phyloP scores from a whole-genome alignment of 805 yeast species.

The Ogataea thermomethanolica region DNA sequence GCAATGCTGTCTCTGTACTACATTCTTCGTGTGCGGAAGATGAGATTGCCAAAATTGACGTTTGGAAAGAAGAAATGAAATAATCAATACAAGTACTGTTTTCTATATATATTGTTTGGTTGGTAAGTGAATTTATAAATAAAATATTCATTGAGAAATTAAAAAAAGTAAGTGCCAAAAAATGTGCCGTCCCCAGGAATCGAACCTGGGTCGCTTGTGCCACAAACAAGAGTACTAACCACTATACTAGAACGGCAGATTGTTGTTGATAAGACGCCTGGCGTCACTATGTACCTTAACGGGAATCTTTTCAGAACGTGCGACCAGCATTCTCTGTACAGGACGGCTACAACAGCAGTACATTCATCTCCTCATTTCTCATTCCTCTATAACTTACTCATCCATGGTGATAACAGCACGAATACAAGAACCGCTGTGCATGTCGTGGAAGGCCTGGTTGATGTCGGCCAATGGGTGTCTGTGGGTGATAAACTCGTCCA shows the following conservation, averaged over 20 bases:
- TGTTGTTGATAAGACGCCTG: background rate
- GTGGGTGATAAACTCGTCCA: slow-evolving; percentile 94
- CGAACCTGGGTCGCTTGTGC: slow-evolving; percentile 31
- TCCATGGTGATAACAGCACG: slow-evolving; percentile 67
- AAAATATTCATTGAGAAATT: no score
- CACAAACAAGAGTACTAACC: slow-evolving; percentile 31
- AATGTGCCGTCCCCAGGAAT: slow-evolving; percentile 24
- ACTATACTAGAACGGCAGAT: slow-evolving; percentile 29
- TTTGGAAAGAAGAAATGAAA: background rate
- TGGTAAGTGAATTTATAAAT: background rate
- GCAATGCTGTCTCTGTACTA: slow-evolving; percentile 38
- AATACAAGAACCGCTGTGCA: slow-evolving; percentile 91
- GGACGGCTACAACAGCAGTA: background rate
- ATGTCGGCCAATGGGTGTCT: slow-evolving; percentile 73
- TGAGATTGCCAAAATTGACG: slow-evolving; percentile 1
- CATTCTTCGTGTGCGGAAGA: slow-evolving; percentile 31
- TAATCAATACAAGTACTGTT: background rate
- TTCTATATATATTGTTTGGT: background rate
- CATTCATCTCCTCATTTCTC: slow-evolving; percentile 2
- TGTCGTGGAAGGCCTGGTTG: slow-evolving; percentile 88
- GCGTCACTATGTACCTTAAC: background rate
- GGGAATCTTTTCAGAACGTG: no score
- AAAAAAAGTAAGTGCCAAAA: no score
- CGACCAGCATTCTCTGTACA: no score
- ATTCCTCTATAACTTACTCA: slow-evolving; percentile 11